These are phyloP conservation scores for Hypocreales sp. DNA, from an alignment of 2,329 filamentous ascomycete genomes.

Conservation along the genomic window DNA sequence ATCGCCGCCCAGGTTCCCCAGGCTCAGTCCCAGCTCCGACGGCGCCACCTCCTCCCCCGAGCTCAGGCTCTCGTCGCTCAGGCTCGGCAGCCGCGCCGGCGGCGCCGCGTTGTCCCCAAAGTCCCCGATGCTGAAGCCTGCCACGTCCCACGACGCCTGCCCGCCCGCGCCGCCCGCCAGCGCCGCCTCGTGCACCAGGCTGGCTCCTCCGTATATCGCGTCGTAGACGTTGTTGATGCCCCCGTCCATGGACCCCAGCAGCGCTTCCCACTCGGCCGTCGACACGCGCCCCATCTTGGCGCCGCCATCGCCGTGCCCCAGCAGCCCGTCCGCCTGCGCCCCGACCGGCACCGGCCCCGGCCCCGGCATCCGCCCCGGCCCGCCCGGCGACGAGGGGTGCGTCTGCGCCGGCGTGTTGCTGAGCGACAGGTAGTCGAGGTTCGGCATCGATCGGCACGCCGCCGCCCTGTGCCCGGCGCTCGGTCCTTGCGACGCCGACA, in stretches of 20 bases:
- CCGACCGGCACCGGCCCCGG: too few relatives aligned
- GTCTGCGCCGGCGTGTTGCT: slow-evolving; percentile 28
- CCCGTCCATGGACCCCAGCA: slow-evolving; percentile 65
- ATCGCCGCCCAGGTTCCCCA: too few relatives aligned
- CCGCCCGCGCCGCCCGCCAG: slow-evolving; percentile 18
- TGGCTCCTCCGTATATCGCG: slow-evolving; percentile 58
- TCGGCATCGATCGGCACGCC: slow-evolving; percentile 15
- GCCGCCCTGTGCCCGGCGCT: slow-evolving; percentile 18
- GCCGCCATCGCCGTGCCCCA: slow-evolving; percentile 4
- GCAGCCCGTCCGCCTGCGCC: slow-evolving; percentile 13
- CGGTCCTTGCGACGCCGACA: slow-evolving; percentile 28
- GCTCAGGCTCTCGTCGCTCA: slow-evolving; percentile 43
- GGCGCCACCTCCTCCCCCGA: slow-evolving; percentile 35
- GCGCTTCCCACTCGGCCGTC: slow-evolving; percentile 64
- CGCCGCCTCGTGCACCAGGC: slow-evolving; percentile 28
- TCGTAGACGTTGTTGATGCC: slow-evolving; percentile 75
- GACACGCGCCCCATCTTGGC: slow-evolving; percentile 31
- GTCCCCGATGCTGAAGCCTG: slow-evolving; percentile 34
- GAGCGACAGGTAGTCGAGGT: slow-evolving; percentile 45
- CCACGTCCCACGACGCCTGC: slow-evolving; percentile 35
- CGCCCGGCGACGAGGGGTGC: slow-evolving; percentile 31
- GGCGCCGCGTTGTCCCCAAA: slow-evolving; percentile 23
- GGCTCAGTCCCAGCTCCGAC: slow-evolving; percentile 28
- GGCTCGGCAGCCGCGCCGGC: slow-evolving; percentile 37
- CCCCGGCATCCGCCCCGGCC: slow-evolving; percentile 24